Conservation (phyloP, 2,329 filamentous ascomycete species). For the Alternaria triticina region DNA sequence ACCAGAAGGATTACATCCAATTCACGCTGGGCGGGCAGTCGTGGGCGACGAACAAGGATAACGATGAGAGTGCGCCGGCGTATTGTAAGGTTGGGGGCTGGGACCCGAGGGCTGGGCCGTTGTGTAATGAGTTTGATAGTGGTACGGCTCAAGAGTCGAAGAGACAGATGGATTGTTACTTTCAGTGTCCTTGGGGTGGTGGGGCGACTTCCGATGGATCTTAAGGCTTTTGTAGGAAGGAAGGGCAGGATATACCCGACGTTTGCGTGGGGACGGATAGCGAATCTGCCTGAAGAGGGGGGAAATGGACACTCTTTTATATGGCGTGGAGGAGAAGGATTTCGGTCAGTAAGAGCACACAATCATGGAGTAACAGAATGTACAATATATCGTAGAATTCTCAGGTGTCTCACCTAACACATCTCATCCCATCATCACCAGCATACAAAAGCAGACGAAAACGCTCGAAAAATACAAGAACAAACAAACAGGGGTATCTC, state of each 20-base stretch:
- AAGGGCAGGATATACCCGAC: not conserved
- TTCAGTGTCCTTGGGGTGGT: not conserved
- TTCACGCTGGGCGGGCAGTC: not conserved
- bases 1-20: not conserved
- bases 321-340: not conserved
- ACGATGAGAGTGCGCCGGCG: not conserved
- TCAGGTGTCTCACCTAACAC: not conserved
- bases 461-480: conserved; percentile 4
- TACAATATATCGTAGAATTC: not conserved
- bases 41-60: not conserved
- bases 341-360: not conserved
- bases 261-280: not conserved
- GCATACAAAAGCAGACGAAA: not conserved
- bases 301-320: not conserved
- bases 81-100: not conserved
- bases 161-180: not conserved
- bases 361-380: not conserved
- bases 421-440: not conserved
- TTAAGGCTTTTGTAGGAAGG: not conserved
- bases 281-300: rapidly evolving
- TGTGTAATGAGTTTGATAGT: not conserved
- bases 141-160: not conserved
- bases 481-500: conserved; percentile 24
- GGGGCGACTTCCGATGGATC: not conserved
- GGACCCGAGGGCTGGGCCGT: not conserved